phyloP scores from a whole-genome alignment of 768 basidiomycete genomes.

The Phanerochaete carnosa region DNA sequence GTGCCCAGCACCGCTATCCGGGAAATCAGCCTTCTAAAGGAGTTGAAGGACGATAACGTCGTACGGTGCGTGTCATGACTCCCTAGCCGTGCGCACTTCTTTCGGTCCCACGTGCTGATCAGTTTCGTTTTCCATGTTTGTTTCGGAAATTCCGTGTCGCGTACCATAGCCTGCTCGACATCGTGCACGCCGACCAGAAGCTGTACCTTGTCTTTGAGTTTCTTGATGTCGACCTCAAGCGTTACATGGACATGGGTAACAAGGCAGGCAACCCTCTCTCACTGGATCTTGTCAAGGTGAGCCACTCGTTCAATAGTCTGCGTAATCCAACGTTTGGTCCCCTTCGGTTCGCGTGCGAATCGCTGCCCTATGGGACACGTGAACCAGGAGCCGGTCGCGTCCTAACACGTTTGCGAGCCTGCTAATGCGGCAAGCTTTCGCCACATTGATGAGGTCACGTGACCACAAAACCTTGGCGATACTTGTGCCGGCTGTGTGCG shows the following conservation, averaged over 20 bases:
- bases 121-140: not conserved
- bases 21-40: constrained; percentile 96
- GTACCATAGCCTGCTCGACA: constrained; percentile 76
- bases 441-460: constrained; percentile 20
- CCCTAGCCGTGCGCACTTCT: not conserved
- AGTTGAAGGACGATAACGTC: constrained; percentile 94
- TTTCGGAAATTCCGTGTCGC: not conserved
- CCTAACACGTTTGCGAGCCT: constrained; percentile 18
- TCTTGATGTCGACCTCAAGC: constrained; percentile 93
- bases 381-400: constrained; percentile 21
- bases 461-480: constrained; percentile 4
- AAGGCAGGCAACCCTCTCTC: constrained; percentile 69
- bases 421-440: not conserved
- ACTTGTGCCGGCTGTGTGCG: not conserved
- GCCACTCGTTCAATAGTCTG: constrained; percentile 20
- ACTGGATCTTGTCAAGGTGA: constrained; percentile 76
- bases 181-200: constrained; percentile 96
- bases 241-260: constrained; percentile 91
- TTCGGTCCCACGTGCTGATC: constrained; percentile 2
- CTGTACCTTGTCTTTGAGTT: constrained; percentile 98
- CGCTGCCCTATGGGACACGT: constrained; percentile 24
- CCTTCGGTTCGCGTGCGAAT: not conserved
- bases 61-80: constrained; percentile 60
- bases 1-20: constrained; percentile 98
- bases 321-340: not conserved